Percentiles rank a stretch among this genome's conserved stretches.
phyloP scores from a whole-genome alignment of 2,329 filamentous ascomycete genomes.

The Triangularia verruculosa region DNA sequence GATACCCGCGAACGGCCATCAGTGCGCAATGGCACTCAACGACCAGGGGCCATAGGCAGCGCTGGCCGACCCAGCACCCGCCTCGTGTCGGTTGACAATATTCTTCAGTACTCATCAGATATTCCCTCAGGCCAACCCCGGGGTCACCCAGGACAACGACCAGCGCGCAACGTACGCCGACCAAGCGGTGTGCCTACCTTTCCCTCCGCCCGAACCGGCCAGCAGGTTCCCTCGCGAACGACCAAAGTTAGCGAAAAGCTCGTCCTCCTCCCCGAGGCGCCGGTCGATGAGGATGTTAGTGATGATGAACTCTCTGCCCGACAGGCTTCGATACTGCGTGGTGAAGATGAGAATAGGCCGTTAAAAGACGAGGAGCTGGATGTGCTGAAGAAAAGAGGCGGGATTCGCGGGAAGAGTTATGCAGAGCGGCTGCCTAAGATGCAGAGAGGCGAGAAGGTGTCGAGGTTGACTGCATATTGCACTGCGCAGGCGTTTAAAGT shows the following conservation, averaged over 20 bases:
- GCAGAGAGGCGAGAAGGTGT: slow-evolving; percentile 80
- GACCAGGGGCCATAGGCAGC: slow-evolving; percentile 26
- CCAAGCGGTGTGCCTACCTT: slow-evolving; percentile 34
- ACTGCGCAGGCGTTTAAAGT: slow-evolving; percentile 93
- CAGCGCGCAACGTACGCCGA: slow-evolving; percentile 47
- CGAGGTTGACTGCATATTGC: slow-evolving; percentile 91
- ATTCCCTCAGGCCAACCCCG: slow-evolving; percentile 93
- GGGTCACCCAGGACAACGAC: slow-evolving; percentile 55
- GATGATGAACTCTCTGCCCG: slow-evolving; percentile 58
- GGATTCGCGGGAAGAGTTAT: slow-evolving; percentile 76
- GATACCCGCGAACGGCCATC: slow-evolving; percentile 51
- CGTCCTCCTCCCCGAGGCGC: slow-evolving; percentile 86
- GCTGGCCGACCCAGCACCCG: slow-evolving; percentile 52
- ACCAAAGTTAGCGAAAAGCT: slow-evolving; percentile 96
- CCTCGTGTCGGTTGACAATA: slow-evolving; percentile 88
- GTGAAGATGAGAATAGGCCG: slow-evolving; percentile 56
- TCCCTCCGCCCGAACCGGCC: slow-evolving; percentile 37
- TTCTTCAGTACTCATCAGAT: slow-evolving; percentile 89
- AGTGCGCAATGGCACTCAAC: slow-evolving; percentile 30
- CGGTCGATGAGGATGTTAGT: slow-evolving; percentile 52
- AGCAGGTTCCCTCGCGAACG: slow-evolving; percentile 74
- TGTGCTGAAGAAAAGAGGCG: slow-evolving; percentile 60
- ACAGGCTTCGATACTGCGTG: slow-evolving; percentile 36
- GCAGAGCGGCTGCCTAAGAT: slow-evolving; percentile 90
- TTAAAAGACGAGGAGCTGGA: slow-evolving; percentile 66